phyloP scores from a whole-genome alignment of 106 monocot genomes.

The Acorus gramineus region DNA sequence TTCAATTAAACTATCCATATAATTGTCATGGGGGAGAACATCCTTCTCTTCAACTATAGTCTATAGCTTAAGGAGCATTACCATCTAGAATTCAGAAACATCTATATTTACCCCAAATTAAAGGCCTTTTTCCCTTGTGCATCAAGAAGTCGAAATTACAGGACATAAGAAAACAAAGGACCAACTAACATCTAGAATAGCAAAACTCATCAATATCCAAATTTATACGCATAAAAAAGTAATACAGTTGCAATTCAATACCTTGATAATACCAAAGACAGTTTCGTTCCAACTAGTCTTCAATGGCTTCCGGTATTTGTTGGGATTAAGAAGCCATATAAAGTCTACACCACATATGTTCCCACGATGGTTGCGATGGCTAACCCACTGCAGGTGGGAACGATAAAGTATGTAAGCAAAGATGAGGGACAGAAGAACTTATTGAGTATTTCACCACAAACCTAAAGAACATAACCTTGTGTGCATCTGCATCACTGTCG shows the following conservation, averaged over 20 bases:
- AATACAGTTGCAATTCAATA: constrained; percentile 6
- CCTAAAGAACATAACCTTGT: constrained; percentile 43
- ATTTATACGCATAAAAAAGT: neutral
- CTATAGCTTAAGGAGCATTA: too few relatives aligned
- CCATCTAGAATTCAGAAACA: too few relatives aligned
- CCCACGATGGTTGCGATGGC: constrained; percentile 94
- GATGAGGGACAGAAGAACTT: neutral
- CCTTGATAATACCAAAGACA: constrained; percentile 82
- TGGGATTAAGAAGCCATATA: constrained; percentile 96
- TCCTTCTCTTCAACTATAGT: too few relatives aligned
- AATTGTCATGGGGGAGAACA: too few relatives aligned
- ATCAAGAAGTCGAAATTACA: too few relatives aligned
- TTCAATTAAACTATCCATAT: too few relatives aligned
- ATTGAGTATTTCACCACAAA: too few relatives aligned
- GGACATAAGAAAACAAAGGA: too few relatives aligned
- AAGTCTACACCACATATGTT: constrained; percentile 99
- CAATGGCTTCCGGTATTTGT: constrained; percentile 48
- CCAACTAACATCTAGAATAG: too few relatives aligned
- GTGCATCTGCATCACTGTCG: constrained; percentile 88
- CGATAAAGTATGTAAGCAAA: neutral
- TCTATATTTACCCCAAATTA: too few relatives aligned
- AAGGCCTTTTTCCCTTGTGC: too few relatives aligned
- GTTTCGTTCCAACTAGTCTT: constrained; percentile 93
- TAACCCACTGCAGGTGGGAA: constrained; percentile 66
- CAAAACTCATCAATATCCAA: too few relatives aligned